These are phyloP conservation scores for Anisodus acutangulus DNA, from an alignment of 257 asterid genomes.

Conservation along the genomic window DNA sequence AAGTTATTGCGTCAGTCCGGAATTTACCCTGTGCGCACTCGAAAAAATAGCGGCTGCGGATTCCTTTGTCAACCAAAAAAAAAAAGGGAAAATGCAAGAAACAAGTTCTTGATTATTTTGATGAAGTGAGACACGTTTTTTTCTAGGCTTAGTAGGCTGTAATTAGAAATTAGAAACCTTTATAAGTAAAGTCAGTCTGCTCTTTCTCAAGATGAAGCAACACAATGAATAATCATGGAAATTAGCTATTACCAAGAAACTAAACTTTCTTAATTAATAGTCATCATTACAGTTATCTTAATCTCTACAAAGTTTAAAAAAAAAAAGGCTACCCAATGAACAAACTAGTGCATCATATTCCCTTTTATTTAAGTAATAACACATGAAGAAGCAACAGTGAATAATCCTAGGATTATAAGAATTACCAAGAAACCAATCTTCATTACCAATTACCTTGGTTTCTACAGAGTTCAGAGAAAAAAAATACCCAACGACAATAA, in stretches of 20 bases:
- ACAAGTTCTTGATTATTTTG: not conserved
- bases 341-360: not conserved
- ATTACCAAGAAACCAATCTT: conserved; percentile 29
- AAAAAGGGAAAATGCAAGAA: too few species aligned
- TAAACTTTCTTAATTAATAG: not conserved
- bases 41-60: too few species aligned
- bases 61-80: too few species aligned
- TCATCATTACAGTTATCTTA: not conserved
- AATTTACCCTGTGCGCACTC: too few species aligned
- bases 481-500: too few species aligned
- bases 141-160: not conserved
- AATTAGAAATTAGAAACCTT: not conserved
- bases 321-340: not conserved
- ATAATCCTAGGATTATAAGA: too few species aligned
- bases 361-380: not conserved
- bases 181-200: not conserved
- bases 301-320: not conserved
- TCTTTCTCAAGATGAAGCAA: conserved; percentile 4
- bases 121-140: not conserved
- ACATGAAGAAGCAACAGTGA: not conserved
- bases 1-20: too few species aligned
- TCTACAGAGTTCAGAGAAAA: too few species aligned
- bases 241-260: not conserved
- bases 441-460: not conserved
- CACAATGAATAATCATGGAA: not conserved